Percentiles rank a stretch among this genome's conserved stretches.
These are phyloP conservation scores for Coniferiporia weirii DNA, from an alignment of 1,284 basidiomycete species.

Conservation along the genomic window DNA sequence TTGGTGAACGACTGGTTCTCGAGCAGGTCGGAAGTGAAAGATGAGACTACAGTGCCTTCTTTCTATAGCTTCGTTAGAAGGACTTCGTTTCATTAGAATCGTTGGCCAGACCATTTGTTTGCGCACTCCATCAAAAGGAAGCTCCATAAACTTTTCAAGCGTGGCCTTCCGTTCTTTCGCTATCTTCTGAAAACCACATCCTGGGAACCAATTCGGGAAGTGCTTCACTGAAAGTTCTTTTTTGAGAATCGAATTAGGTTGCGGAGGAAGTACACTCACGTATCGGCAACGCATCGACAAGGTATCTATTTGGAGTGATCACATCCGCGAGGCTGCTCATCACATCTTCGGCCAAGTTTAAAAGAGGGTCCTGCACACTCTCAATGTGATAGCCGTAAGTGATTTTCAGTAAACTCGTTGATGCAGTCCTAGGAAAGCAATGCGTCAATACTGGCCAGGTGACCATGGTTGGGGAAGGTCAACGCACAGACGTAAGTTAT, in stretches of 20 bases:
- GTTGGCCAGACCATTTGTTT: not conserved
- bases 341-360: constrained; percentile 2
- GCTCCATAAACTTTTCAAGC: not conserved
- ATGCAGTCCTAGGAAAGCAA: not conserved
- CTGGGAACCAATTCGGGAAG: constrained; percentile 18
- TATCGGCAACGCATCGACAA: constrained; percentile 8
- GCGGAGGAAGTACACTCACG: constrained; percentile 13
- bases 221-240: constrained; percentile 11
- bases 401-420: constrained; percentile 9
- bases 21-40: constrained; percentile 6
- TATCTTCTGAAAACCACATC: constrained; percentile 11
- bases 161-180: constrained; percentile 14
- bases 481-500: constrained; percentile 1
- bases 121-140: not conserved
- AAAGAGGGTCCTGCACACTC: constrained; percentile 10
- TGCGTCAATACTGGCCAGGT: not conserved
- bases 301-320: constrained; percentile 1
- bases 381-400: constrained; percentile 16
- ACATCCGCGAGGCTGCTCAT: constrained; percentile 7
- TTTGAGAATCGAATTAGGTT: not conserved
- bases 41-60: not conserved
- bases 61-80: not conserved
- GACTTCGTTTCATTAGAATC: not conserved
- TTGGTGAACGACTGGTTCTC: not conserved
- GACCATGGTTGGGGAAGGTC: not conserved